Conservation (phyloP, 2,329 filamentous ascomycete species). For the Ophiosphaerella korrae region DNA sequence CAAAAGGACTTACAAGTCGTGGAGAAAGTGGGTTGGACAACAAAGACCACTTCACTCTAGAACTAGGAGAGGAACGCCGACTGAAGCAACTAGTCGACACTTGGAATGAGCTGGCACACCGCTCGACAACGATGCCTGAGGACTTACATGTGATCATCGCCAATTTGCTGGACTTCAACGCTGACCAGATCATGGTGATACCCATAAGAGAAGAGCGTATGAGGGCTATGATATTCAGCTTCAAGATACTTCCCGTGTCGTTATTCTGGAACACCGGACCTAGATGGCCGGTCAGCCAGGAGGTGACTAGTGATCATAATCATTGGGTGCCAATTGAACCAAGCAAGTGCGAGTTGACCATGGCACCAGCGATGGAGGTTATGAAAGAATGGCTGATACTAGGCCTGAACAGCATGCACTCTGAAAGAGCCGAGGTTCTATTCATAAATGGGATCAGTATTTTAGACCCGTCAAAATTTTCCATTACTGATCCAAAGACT, state of each 20-base stretch:
- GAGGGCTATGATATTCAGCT: conserved; percentile 7
- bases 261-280: conserved; percentile 9
- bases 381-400: neutral
- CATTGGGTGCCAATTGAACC: conserved; percentile 3
- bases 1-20: neutral
- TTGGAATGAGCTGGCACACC: conserved; percentile 8
- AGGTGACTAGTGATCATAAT: neutral
- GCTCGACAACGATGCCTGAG: conserved; percentile 12
- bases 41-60: conserved; percentile 3
- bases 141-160: conserved; percentile 11
- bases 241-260: conserved; percentile 3
- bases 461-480: no score
- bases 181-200: conserved; percentile 4
- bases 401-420: neutral
- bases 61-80: conserved; percentile 3
- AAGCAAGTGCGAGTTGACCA: conserved; percentile 5
- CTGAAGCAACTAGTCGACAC: conserved; percentile 10
- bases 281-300: neutral
- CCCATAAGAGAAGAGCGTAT: conserved; percentile 5
- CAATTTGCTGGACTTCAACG: conserved; percentile 12
- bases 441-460: neutral
- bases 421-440: neutral
- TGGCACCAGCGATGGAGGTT: conserved; percentile 3
- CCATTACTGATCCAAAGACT: no score
- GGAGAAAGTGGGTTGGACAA: neutral